phyloP scores from a whole-genome alignment of 2,329 filamentous ascomycete species.

The Ophiocordyceps camponoti-floridani region DNA sequence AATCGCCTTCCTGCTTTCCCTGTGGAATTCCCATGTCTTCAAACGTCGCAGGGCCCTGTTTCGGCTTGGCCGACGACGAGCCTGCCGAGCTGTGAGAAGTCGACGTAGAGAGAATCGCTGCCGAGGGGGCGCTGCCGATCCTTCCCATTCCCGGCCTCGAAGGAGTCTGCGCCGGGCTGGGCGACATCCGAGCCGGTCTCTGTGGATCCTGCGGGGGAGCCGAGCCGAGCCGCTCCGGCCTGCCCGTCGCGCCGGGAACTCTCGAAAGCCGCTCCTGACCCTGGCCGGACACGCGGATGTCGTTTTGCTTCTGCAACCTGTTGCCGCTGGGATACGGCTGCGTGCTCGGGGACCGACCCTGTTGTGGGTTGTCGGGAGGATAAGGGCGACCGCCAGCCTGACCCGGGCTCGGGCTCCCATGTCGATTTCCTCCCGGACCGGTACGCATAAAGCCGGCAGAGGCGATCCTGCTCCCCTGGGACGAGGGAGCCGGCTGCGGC shows the following conservation, averaged over 20 bases:
- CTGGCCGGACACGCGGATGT: slow-evolving; percentile 2
- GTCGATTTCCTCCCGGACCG: slow-evolving; percentile 20
- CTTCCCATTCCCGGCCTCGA: slow-evolving; percentile 11
- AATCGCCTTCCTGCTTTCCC: slow-evolving; percentile 72
- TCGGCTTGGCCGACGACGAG: slow-evolving; percentile 17
- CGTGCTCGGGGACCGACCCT: slow-evolving; percentile 9
- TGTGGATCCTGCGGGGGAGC: slow-evolving; percentile 9
- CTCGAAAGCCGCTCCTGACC: slow-evolving; percentile 13
- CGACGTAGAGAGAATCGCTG: slow-evolving; percentile 8
- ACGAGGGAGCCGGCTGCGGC: slow-evolving; percentile 13
- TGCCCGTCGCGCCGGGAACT: slow-evolving; percentile 12
- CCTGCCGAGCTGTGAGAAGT: slow-evolving; percentile 12
- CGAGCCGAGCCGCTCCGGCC: slow-evolving; percentile 16
- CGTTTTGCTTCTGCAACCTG: neutral
- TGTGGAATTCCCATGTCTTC: slow-evolving; percentile 94
- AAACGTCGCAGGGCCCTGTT: slow-evolving; percentile 82
- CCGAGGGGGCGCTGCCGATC: slow-evolving; percentile 19
- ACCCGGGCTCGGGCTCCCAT: slow-evolving; percentile 18
- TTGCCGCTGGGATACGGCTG: slow-evolving; percentile 7
- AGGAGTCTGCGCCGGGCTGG: slow-evolving; percentile 6
- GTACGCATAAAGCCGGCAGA: slow-evolving; percentile 28
- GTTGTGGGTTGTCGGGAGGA: slow-evolving; percentile 7
- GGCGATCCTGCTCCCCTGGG: slow-evolving; percentile 19
- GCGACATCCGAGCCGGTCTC: slow-evolving; percentile 6
- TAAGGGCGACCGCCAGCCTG: slow-evolving; percentile 4